Conservation (phyloP, 179 eudicot species). For the Silene vulgaris region DNA sequence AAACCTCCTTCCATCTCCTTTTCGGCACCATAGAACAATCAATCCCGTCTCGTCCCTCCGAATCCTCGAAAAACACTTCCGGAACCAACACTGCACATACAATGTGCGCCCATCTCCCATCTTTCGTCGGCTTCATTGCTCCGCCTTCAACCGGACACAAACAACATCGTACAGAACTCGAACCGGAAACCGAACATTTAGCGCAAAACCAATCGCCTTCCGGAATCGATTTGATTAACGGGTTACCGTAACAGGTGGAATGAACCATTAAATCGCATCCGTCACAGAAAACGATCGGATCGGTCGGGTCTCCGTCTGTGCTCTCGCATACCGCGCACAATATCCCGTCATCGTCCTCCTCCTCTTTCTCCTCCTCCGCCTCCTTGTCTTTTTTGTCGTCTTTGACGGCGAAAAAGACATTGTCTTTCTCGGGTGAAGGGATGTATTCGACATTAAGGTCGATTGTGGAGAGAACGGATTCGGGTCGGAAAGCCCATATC, state of each 20-base stretch:
- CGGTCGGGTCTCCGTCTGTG: slow-evolving; percentile 77
- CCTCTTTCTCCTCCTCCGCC: slow-evolving; percentile 27
- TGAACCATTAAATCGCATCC: slow-evolving; percentile 94
- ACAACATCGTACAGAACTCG: slow-evolving; percentile 33
- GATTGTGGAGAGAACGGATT: slow-evolving; percentile 22
- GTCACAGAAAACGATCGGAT: slow-evolving; percentile 91
- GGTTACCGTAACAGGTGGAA: slow-evolving; percentile 69
- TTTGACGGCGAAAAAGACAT: neutral
- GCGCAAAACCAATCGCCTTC: slow-evolving; percentile 92
- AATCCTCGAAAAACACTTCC: slow-evolving; percentile 71
- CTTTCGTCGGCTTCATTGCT: slow-evolving; percentile 60
- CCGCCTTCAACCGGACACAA: slow-evolving; percentile 65
- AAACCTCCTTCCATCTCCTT: slow-evolving; percentile 49
- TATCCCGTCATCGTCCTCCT: slow-evolving; percentile 67
- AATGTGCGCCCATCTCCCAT: slow-evolving; percentile 73
- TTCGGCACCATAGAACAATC: slow-evolving; percentile 53
- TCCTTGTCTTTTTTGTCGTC: neutral
- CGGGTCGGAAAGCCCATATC: slow-evolving; percentile 48
- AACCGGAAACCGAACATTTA: slow-evolving; percentile 34
- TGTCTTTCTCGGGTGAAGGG: slow-evolving; percentile 21
- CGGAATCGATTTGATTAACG: slow-evolving; percentile 53
- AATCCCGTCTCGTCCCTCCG: slow-evolving; percentile 70
- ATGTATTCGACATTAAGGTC: slow-evolving; percentile 65
- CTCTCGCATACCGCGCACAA: slow-evolving; percentile 69
- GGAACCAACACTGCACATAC: slow-evolving; percentile 74